Evolutionary conservation across 148 eudicot species (phyloP).

Genomic region (Agrostemma githago): DNA sequence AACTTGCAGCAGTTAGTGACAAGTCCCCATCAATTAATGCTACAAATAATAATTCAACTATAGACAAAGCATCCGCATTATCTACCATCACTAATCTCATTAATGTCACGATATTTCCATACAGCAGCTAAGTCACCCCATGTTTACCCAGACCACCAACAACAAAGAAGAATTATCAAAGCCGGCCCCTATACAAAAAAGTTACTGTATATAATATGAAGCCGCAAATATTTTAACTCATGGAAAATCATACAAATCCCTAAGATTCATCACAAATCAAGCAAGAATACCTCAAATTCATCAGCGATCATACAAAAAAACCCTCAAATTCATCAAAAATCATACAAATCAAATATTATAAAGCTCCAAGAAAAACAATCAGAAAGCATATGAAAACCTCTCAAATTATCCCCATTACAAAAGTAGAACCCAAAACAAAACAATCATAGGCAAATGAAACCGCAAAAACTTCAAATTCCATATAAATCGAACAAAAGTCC

Average conservation of each 20-base stretch:
- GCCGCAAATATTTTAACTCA: background rate
- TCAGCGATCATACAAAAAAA: too few relatives aligned
- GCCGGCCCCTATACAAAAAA: conserved; percentile 12
- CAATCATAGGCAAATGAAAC: conserved; percentile 11
- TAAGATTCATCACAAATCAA: background rate
- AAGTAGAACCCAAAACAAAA: conserved; percentile 13
- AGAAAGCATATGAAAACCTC: too few relatives aligned
- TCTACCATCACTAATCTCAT: background rate
- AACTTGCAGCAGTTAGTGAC: background rate
- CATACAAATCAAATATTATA: too few relatives aligned
- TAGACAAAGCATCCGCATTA: too few relatives aligned
- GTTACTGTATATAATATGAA: conserved; percentile 10
- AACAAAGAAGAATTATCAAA: background rate
- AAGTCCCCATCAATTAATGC: background rate
- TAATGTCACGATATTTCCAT: background rate
- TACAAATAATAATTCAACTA: background rate
- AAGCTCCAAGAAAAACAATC: too few relatives aligned
- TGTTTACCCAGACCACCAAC: background rate
- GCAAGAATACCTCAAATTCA: too few relatives aligned
- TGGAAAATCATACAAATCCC: background rate
- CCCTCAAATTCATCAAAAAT: too few relatives aligned
- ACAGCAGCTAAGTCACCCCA: background rate
- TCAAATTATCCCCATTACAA: background rate
- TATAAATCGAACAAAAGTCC: background rate
- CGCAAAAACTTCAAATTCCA: background rate